Conservation (phyloP, 176 grass and related monocot genomes). For the Leersia perrieri region DNA sequence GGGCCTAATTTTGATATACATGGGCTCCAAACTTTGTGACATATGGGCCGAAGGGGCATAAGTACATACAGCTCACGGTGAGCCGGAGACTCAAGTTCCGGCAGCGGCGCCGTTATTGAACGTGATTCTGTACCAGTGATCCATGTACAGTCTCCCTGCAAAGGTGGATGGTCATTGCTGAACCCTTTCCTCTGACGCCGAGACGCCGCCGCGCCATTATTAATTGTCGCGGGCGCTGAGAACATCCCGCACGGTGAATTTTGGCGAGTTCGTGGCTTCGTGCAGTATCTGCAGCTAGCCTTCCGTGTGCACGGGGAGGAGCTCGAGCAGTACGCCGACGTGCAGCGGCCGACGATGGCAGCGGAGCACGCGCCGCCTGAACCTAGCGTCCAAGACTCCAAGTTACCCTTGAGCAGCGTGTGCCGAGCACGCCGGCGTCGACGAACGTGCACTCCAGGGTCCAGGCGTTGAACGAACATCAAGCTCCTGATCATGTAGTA, state of each 20-base stretch:
- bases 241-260: constrained; percentile 28
- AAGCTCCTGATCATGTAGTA: no score
- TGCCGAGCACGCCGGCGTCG: constrained; percentile 15
- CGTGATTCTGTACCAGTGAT: constrained; percentile 46
- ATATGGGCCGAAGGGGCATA: no score
- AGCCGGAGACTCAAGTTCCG: no score
- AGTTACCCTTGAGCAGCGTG: constrained; percentile 23
- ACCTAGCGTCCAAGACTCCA: constrained; percentile 19
- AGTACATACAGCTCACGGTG: no score
- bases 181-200: neutral
- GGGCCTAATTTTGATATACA: no score
- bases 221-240: neutral
- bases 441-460: constrained; percentile 28
- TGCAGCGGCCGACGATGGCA: constrained; percentile 1
- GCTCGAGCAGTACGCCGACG: constrained; percentile 19
- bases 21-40: no score
- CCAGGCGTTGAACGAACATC: no score
- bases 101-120: no score
- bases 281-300: constrained; percentile 6
- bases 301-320: constrained; percentile 10
- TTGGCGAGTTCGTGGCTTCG: constrained; percentile 10
- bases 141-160: constrained; percentile 47
- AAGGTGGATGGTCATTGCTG: constrained; percentile 33
- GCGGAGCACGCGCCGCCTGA: constrained; percentile 12
- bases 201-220: rapidly evolving